These are phyloP conservation scores for Musa troglodytarum DNA, from an alignment of 176 grass and related monocot genomes.

Conservation along the genomic window DNA sequence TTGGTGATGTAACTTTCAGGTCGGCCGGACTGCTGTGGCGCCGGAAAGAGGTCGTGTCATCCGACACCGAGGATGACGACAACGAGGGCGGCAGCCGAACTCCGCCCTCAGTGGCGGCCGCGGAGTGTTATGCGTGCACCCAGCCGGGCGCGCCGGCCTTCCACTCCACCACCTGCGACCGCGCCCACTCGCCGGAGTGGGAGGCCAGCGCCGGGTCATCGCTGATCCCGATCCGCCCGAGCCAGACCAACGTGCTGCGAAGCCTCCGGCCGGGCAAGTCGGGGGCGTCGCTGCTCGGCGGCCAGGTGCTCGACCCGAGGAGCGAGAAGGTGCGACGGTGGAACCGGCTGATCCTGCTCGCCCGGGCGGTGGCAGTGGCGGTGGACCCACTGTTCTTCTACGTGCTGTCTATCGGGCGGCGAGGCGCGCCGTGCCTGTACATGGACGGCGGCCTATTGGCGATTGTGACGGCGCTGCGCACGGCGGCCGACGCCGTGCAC, in stretches of 20 bases:
- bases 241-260: slow-evolving; percentile 1
- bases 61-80: neutral
- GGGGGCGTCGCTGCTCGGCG: slow-evolving; percentile 37
- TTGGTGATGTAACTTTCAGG: neutral
- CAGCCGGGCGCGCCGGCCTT: slow-evolving; percentile 79
- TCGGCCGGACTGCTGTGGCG: neutral
- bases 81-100: neutral
- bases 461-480: slow-evolving; percentile 51
- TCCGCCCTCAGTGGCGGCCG: slow-evolving; percentile 5
- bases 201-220: slow-evolving; percentile 86
- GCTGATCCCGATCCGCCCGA: slow-evolving; percentile 62
- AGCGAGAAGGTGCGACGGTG: slow-evolving; percentile 71
- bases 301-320: slow-evolving; percentile 67
- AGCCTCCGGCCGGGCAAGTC: slow-evolving; percentile 11
- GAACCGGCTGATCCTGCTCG: slow-evolving; percentile 75
- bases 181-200: slow-evolving; percentile 71
- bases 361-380: slow-evolving; percentile 59
- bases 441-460: slow-evolving; percentile 52
- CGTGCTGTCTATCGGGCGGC: slow-evolving; percentile 49
- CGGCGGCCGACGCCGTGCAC: slow-evolving; percentile 59
- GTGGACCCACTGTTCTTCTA: slow-evolving; percentile 97
- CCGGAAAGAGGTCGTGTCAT: neutral
- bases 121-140: slow-evolving; percentile 96
- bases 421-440: slow-evolving; percentile 40
- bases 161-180: slow-evolving; percentile 94